Base-by-base conservation (phyloP, 306 rosid genomes). In the Vigna radiata region DNA sequence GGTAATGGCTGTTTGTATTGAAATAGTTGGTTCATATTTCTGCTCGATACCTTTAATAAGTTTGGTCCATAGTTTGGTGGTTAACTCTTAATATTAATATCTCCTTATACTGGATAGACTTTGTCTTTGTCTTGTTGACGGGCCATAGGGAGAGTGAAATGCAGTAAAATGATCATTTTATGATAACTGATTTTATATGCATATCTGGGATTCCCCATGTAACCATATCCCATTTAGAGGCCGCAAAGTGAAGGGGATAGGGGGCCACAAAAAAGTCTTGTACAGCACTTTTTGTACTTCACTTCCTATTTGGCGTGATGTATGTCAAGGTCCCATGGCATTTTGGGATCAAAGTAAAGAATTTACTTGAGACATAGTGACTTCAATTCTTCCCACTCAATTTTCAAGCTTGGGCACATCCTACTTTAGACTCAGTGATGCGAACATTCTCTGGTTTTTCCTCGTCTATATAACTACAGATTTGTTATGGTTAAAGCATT, bases 1-100 rank as follows among this genome's bases (percentile, higher is more conserved):
- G 95, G 95, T 90, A 90, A 74, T 59, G 49, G 16, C 11, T 16
- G 12, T 61, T 61, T 52, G 2, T 31, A 49, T 43, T 31, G 15
- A 37, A 39, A 53, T 37, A 15, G 53, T 8, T 76, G 69, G 41
- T 53, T 18, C 46, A 78, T 48, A 69, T 61, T 67, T 52, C 50
- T 29, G 21, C 47, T 6, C 55, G 52, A 33, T 23, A 19, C 19
- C 46, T 37, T 36, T 6, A 29, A 31, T 77, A 29, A 60, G 39
- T 49, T 65, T 41, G 77, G 29, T 27, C 29, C 15, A 2, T 43
- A 61, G 55, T 59, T 75, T 25, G 48, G 62, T n/a, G 50, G 69
- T 53, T 37, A 61, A 59, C 50, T 65, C 39, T 29, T 64, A 52
- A 64, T 64, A 53, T 29, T 54, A 52, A 76, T 76, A 53, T 76